These are phyloP conservation scores for Chlamydomonas reinhardtii DNA, from an alignment of 163 green algal genomes.

Conservation along the genomic window DNA sequence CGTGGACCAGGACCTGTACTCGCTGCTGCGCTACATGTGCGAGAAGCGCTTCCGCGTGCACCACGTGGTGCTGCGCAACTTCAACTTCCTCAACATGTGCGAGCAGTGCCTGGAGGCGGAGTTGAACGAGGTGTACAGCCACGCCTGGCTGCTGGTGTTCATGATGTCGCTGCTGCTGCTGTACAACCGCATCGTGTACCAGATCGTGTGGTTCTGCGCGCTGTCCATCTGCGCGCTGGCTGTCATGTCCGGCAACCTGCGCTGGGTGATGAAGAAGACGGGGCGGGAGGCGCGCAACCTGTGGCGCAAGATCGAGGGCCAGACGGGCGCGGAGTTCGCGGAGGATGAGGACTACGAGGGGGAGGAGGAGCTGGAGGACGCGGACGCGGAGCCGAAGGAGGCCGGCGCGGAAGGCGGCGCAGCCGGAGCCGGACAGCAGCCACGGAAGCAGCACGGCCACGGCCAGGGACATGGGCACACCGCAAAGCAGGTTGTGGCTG, in stretches of 20 bases:
- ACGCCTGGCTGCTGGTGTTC: constrained; percentile 53
- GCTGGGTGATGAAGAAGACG: constrained; percentile 51
- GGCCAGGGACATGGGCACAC: background rate
- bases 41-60: constrained; percentile 50
- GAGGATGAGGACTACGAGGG: background rate
- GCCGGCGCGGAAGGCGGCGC: background rate
- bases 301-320: constrained; percentile 30
- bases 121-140: constrained; percentile 47
- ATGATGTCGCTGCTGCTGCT: constrained; percentile 50
- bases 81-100: constrained; percentile 53
- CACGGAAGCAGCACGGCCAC: background rate
- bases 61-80: constrained; percentile 36
- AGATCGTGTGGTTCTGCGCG: constrained; percentile 38
- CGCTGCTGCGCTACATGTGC: constrained; percentile 48
- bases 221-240: background rate
- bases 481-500: background rate
- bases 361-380: constrained; percentile 6
- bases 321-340: background rate
- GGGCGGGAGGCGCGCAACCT: constrained; percentile 39
- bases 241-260: constrained; percentile 35
- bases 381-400: background rate
- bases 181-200: constrained; percentile 36
- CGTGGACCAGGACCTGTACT: constrained; percentile 45
- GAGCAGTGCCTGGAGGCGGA: constrained; percentile 50
- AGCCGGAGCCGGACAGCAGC: background rate